phyloP scores from a whole-genome alignment of 441 rosid genomes.

The Rhodomyrtus psidioides region DNA sequence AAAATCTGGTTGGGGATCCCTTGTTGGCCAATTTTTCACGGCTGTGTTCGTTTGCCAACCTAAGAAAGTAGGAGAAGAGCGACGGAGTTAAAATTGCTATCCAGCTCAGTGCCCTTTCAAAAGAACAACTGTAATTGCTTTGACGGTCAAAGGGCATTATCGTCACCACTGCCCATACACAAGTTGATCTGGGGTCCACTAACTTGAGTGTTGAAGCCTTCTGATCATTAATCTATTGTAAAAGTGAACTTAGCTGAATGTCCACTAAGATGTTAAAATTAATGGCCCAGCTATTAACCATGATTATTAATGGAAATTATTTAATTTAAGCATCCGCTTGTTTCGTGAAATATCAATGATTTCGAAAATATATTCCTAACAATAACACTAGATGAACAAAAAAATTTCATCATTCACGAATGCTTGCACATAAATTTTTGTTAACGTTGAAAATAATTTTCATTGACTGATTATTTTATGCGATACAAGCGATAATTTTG shows the following conservation, averaged over 20 bases:
- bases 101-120: not conserved
- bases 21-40: not conserved
- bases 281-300: not conserved
- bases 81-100: not conserved
- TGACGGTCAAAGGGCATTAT: not conserved
- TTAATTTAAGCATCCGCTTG: fast-evolving
- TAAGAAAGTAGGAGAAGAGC: not conserved
- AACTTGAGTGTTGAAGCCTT: not conserved
- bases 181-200: not conserved
- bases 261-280: not conserved
- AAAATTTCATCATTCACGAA: fast-evolving
- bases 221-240: no score
- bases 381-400: not conserved
- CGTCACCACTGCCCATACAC: not conserved
- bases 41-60: not conserved
- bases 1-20: not conserved
- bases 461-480: fast-evolving
- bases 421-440: not conserved
- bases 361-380: not conserved
- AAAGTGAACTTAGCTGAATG: no score
- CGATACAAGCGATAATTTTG: fast-evolving
- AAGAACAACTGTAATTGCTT: not conserved
- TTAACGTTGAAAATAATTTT: not conserved
- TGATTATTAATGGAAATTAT: not conserved
- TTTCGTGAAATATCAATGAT: not conserved